Percentiles rank a stretch among this genome's conserved stretches.
Evolutionary conservation across 257 asterid species (phyloP).

Genomic region (Cordia subcordata): DNA sequence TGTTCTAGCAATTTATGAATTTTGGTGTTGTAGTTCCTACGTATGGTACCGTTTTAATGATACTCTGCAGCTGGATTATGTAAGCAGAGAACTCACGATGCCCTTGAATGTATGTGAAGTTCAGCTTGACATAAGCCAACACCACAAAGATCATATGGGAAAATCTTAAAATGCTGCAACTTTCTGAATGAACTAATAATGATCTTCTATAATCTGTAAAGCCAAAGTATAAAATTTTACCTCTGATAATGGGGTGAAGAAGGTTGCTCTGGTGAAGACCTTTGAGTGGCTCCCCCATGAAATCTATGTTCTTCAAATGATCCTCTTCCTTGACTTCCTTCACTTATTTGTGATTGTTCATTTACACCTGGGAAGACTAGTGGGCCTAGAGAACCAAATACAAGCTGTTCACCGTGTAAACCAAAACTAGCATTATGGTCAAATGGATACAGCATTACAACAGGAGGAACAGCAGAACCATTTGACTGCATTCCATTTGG

Average conservation of each 20-base stretch:
- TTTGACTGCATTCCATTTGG: conserved; percentile 51
- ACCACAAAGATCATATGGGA: too few species aligned
- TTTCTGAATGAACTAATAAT: too few species aligned
- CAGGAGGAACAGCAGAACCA: conserved; percentile 52
- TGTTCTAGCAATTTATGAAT: too few species aligned
- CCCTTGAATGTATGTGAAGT: too few species aligned
- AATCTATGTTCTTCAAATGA: conserved; percentile 49
- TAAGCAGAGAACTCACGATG: too few species aligned
- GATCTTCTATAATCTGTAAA: too few species aligned
- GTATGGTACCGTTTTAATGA: too few species aligned
- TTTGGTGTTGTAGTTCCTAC: too few species aligned
- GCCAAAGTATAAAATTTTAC: conserved; percentile 12
- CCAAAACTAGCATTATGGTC: conserved; percentile 51
- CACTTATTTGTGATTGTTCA: conserved; percentile 58
- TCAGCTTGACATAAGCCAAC: too few species aligned
- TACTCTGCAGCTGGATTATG: too few species aligned
- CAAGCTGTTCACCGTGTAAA: conserved; percentile 69
- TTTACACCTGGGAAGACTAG: conserved; percentile 52
- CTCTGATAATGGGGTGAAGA: conserved; percentile 76
- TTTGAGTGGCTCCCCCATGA: conserved; percentile 48
- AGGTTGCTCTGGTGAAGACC: conserved; percentile 78
- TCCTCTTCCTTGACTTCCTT: conserved; percentile 45
- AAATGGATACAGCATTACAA: conserved; percentile 71
- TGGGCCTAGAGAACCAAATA: conserved; percentile 75
- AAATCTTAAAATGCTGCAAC: too few species aligned